These are phyloP conservation scores for Komagataella kurtzmanii DNA, from an alignment of 805 yeast genomes.

Conservation along the genomic window DNA sequence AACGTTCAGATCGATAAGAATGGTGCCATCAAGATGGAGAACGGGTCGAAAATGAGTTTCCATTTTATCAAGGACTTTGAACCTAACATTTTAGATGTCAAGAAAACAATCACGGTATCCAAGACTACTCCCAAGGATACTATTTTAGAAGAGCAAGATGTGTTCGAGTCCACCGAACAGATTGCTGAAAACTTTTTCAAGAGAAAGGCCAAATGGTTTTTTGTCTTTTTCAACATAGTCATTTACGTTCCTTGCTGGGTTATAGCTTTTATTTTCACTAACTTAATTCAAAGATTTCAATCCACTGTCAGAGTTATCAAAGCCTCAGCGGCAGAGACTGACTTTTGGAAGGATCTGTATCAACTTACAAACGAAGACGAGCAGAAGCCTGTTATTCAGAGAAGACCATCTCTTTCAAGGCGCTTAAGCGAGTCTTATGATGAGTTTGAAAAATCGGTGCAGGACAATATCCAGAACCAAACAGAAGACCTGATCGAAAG, in stretches of 20 bases:
- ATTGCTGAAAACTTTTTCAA: conserved; percentile 15
- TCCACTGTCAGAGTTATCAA: conserved; percentile 15
- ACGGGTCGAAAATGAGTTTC: conserved; percentile 23
- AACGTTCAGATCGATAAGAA: conserved; percentile 21
- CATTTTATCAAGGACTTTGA: conserved; percentile 36
- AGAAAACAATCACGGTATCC: conserved; percentile 22
- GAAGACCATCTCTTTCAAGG: conserved; percentile 12
- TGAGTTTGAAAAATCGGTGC: conserved; percentile 17
- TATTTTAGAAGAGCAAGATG: not conserved
- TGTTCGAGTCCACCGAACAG: conserved; percentile 1
- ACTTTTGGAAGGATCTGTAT: conserved; percentile 5
- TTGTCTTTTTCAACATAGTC: conserved; percentile 27
- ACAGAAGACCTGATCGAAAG: conserved; percentile 56
- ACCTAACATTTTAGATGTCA: conserved; percentile 42
- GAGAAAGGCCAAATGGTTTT: conserved; percentile 33
- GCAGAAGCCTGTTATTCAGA: not conserved
- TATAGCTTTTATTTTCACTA: conserved; percentile 34
- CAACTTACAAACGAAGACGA: conserved; percentile 7
- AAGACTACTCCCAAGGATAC: not conserved
- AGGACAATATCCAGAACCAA: conserved; percentile 37
- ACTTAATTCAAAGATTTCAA: conserved; percentile 22
- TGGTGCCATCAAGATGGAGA: conserved; percentile 28
- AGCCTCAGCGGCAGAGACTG: conserved; percentile 12
- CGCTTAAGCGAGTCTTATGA: conserved; percentile 14
- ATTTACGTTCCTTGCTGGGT: conserved; percentile 54